Percentiles rank a stretch among this genome's conserved stretches.
Conservation (phyloP, 2,329 filamentous ascomycete genomes). For the Stagonosporopsis vannaccii region DNA sequence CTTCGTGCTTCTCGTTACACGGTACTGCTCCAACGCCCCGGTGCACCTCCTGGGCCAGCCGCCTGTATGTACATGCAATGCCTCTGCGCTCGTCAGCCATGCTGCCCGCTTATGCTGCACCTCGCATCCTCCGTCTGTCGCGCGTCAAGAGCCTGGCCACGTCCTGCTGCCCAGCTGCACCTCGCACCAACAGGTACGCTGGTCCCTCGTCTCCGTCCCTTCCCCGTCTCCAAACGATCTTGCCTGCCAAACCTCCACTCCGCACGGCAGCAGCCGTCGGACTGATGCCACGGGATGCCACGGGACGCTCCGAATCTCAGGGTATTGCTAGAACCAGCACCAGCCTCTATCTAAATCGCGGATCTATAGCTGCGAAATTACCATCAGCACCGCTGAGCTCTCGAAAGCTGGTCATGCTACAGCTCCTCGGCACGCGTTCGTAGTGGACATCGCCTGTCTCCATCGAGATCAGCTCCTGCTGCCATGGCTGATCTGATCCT, state of each 20-base stretch:
- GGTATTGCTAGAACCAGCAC: neutral
- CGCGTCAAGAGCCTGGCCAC: neutral
- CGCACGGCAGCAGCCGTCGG: slow-evolving; percentile 11
- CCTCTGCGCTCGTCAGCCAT: neutral
- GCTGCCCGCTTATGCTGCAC: neutral
- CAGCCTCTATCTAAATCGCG: neutral
- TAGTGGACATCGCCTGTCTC: neutral
- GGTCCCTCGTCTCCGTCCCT: neutral
- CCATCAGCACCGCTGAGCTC: neutral
- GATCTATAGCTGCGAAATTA: slow-evolving; percentile 3
- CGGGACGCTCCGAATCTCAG: slow-evolving; percentile 4
- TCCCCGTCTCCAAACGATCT: slow-evolving; percentile 1
- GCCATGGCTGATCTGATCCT: neutral
- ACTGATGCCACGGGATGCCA: slow-evolving; percentile 5
- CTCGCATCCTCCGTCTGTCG: slow-evolving; percentile 8
- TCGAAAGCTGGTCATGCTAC: neutral
- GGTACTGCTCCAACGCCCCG: neutral
- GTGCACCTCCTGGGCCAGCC: too few species aligned
- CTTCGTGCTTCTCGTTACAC: too few species aligned
- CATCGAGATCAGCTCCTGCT: slow-evolving; percentile 7
- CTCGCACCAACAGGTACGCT: slow-evolving; percentile 6
- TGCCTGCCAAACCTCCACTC: slow-evolving; percentile 1
- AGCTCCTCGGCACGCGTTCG: neutral
- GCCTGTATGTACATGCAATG: neutral
- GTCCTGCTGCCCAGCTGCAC: slow-evolving; percentile 6